Conservation (phyloP, 345 rosid genomes). For the Citropsis articulata region DNA sequence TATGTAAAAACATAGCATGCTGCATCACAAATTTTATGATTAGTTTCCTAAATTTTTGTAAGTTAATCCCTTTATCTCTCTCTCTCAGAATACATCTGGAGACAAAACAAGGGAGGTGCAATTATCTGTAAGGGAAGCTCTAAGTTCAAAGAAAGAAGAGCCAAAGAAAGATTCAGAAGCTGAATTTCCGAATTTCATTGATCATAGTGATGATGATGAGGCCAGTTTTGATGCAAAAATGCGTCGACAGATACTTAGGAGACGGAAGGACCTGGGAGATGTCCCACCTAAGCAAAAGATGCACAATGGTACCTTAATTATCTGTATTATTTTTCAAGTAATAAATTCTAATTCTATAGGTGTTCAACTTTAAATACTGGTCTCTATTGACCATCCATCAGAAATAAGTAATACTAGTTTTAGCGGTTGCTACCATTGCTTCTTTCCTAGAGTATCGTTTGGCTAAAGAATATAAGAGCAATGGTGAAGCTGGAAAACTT, state of each 20-base stretch:
- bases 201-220: constrained; percentile 57
- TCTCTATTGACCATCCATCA: neutral
- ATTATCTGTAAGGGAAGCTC: constrained; percentile 72
- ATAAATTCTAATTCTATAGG: neutral
- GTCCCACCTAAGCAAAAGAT: constrained; percentile 42
- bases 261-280: constrained; percentile 63
- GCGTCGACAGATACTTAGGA: constrained; percentile 72
- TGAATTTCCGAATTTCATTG: constrained; percentile 33
- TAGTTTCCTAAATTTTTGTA: neutral
- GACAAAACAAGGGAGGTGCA: constrained; percentile 60
- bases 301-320: constrained; percentile 40
- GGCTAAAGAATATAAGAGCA: neutral
- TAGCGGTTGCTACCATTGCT: neutral
- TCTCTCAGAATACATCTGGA: constrained; percentile 50
- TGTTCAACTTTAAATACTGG: neutral
- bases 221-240: constrained; percentile 80
- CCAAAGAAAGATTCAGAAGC: constrained; percentile 40
- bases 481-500: neutral
- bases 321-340: neutral
- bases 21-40: neutral
- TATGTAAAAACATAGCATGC: neutral
- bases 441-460: neutral
- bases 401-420: constrained; percentile 1
- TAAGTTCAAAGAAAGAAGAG: constrained; percentile 63
- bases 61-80: neutral